Base-by-base conservation (phyloP, 345 rosid species). In the Bruguiera sexangula region DNA sequence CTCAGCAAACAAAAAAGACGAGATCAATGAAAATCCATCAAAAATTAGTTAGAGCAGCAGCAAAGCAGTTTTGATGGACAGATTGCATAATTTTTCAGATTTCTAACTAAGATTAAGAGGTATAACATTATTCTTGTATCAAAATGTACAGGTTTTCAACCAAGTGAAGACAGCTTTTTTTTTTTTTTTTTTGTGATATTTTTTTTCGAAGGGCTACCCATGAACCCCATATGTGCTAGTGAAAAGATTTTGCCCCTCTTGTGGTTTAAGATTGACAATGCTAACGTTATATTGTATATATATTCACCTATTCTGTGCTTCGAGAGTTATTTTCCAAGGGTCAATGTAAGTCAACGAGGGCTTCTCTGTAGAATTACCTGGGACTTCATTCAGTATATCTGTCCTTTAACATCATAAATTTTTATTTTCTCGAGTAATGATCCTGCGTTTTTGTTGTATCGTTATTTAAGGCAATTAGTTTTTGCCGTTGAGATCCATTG, bases 1-100 rank as follows among this genome's bases (percentile, higher is more conserved):
- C 11, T 61, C 86, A 39, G 61, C 71, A 58, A 70, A 66, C 21
- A 78, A 82, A 79, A 81, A 78, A 48, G 73, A 54, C 68, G 73
- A 81, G 73, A 64, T 70, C 24, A 66, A 75, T 60, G 73, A 30
- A 77, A 81, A 75, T 64, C 71, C 68, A 78, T 63, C 73, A 72
- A 71, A 74, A 74, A 80, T 64, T 70, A 66, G 39, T 63, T 73
- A 76, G 67, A 43, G 50, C 50, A 43, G 50, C 50, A 43, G 50
- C 18, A 43, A 43, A 43, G 19, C 50, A 43, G 50, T 43, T 43
- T 43, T 43, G 50, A 43, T 43, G 50, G 4, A 13, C 50, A 43
- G 19, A 0, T 15, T 43, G 3, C 18, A 43, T 43, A 13, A 43
- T 13, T 43, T 43, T 43, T 43, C 50, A 15, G 5, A 43, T 43